Conservation (phyloP, 352 stramenopile genomes). For the Phytophthora lateralis region DNA sequence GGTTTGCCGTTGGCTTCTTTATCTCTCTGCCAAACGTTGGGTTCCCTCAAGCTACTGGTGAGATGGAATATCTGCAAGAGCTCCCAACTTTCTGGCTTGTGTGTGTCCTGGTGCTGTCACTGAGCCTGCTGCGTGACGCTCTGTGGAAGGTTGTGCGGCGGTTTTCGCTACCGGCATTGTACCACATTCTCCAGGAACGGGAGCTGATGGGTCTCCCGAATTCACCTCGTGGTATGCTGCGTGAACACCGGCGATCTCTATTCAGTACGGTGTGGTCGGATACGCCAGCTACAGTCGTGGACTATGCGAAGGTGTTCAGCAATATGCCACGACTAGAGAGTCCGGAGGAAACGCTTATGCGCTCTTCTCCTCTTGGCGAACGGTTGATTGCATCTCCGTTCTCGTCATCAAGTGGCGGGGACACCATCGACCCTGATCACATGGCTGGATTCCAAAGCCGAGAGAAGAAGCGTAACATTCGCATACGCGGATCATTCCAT, state of each 20-base stretch:
- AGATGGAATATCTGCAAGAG: conserved; percentile 71
- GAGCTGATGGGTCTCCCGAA: conserved; percentile 68
- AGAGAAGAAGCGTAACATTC: conserved; percentile 47
- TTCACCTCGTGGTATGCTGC: conserved; percentile 58
- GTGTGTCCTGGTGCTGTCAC: conserved; percentile 58
- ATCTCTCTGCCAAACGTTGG: conserved; percentile 54
- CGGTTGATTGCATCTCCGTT: conserved; percentile 50
- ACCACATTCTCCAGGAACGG: conserved; percentile 82
- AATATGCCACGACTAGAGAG: conserved; percentile 53
- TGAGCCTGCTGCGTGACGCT: conserved; percentile 69
- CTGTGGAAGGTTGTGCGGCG: conserved; percentile 81
- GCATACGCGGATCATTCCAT: conserved; percentile 63
- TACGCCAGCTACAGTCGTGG: conserved; percentile 47
- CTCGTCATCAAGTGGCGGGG: conserved; percentile 16
- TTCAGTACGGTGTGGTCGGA: conserved; percentile 42
- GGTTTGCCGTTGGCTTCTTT: conserved; percentile 69
- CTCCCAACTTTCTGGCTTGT: conserved; percentile 67
- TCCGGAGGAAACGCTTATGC: conserved; percentile 59
- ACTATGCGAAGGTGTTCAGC: conserved; percentile 56
- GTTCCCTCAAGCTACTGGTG: conserved; percentile 65
- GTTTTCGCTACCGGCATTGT: conserved; percentile 64
- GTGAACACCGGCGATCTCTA: conserved; percentile 33
- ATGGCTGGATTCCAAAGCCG: conserved; percentile 14
- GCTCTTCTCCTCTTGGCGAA: conserved; percentile 64
- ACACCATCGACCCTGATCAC: conserved; percentile 24